Evolutionary conservation across 2,329 filamentous ascomycete species (phyloP).

Genomic region (Venturia asperata): DNA sequence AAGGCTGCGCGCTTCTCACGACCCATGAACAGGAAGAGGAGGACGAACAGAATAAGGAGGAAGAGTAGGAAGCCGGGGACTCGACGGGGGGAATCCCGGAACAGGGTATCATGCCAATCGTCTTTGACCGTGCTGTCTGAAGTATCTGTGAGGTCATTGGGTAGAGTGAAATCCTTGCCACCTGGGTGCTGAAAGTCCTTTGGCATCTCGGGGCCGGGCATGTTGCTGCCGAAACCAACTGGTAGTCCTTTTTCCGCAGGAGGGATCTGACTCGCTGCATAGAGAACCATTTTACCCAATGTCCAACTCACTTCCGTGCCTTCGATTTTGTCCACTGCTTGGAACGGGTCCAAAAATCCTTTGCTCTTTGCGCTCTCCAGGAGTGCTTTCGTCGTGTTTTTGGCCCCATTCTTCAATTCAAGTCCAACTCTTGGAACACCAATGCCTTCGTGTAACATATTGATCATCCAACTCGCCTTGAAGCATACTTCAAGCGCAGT

Average conservation of each 20-base stretch:
- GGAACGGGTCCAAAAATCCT: constrained; percentile 77
- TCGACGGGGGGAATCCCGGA: constrained; percentile 58
- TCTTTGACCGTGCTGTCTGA: constrained; percentile 39
- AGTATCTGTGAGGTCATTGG: constrained; percentile 34
- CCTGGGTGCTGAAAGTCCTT: constrained; percentile 79
- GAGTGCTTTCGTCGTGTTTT: constrained; percentile 62
- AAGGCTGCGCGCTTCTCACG: constrained; percentile 61
- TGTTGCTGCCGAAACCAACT: constrained; percentile 88
- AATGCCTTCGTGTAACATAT: constrained; percentile 90
- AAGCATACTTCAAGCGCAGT: constrained; percentile 87
- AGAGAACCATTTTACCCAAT: constrained; percentile 90
- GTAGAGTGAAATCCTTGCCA: constrained; percentile 39
- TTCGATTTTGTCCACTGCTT: constrained; percentile 86
- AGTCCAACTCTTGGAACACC: constrained; percentile 80
- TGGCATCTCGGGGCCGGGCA: constrained; percentile 44
- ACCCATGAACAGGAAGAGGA: constrained; percentile 68
- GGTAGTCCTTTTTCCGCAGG: constrained; percentile 57
- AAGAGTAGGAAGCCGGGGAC: constrained; percentile 72
- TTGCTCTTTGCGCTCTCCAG: constrained; percentile 52
- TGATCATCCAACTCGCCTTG: constrained; percentile 97
- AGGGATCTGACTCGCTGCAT: constrained; percentile 82
- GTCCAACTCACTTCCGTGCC: constrained; percentile 96
- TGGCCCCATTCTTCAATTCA: constrained; percentile 51
- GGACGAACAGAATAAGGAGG: constrained; percentile 61
- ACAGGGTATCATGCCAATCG: constrained; percentile 53